Conservation (phyloP, 192 early-diverging fungal species). For the Umbelopsis vinacea region DNA sequence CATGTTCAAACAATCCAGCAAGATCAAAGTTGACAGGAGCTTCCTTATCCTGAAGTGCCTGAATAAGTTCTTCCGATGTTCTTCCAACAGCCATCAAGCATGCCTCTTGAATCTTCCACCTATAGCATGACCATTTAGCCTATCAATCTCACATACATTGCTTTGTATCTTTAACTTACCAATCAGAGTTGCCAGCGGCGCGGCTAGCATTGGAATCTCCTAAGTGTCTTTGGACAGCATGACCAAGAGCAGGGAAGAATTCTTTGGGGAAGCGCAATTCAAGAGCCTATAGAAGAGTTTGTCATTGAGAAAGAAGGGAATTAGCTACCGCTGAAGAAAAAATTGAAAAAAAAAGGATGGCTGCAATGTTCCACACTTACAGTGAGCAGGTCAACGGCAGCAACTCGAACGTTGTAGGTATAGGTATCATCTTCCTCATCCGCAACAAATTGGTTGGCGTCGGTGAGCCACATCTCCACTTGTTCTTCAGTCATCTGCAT, state of each 20-base stretch:
- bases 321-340: no score
- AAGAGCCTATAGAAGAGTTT: constrained; percentile 46
- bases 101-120: constrained; percentile 89
- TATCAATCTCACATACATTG: no score
- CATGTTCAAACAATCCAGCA: constrained; percentile 77
- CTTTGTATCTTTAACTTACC: constrained; percentile 44
- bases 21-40: constrained; percentile 66
- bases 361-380: constrained; percentile 29
- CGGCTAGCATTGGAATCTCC: constrained; percentile 58
- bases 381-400: constrained; percentile 76
- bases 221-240: constrained; percentile 55
- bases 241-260: constrained; percentile 56
- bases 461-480: constrained; percentile 78
- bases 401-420: constrained; percentile 85
- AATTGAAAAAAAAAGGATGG: no score
- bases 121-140: constrained; percentile 7
- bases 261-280: constrained; percentile 56
- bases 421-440: constrained; percentile 91
- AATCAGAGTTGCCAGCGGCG: constrained; percentile 48
- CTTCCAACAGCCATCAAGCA: constrained; percentile 78
- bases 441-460: constrained; percentile 88
- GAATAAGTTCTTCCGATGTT: constrained; percentile 60
- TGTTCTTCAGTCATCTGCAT: constrained; percentile 85
- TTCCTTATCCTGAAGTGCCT: constrained; percentile 50
- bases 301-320: background rate